Conservation (phyloP, 805 yeast species). For the Candida tibetensis region DNA sequence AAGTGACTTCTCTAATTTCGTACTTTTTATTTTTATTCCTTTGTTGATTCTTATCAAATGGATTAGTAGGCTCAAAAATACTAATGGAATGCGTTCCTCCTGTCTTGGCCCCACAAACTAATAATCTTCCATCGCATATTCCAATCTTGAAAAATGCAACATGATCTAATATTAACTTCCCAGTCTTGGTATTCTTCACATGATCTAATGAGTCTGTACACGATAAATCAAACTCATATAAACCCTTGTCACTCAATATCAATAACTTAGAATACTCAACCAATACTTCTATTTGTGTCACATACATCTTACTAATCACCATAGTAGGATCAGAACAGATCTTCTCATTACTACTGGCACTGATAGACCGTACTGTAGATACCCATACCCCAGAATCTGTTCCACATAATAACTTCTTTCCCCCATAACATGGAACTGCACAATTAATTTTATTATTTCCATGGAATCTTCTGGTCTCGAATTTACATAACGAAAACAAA, state of each 20-base stretch:
- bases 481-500: conserved; percentile 72
- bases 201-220: conserved; percentile 49
- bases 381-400: conserved; percentile 89
- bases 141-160: conserved; percentile 91
- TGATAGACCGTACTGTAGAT: conserved; percentile 61
- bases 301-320: conserved; percentile 70
- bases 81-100: conserved; percentile 78
- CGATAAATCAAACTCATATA: conserved; percentile 70
- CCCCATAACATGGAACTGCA: conserved; percentile 92
- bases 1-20: conserved; percentile 71
- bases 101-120: conserved; percentile 85
- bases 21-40: conserved; percentile 60
- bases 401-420: conserved; percentile 84
- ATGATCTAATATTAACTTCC: conserved; percentile 81
- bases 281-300: conserved; percentile 85
- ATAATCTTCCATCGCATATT: conserved; percentile 81
- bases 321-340: conserved; percentile 70
- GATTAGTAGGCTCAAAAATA: conserved; percentile 87
- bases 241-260: conserved; percentile 75
- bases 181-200: conserved; percentile 54
- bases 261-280: conserved; percentile 86
- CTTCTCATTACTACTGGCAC: conserved; percentile 46
- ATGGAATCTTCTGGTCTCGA: conserved; percentile 74
- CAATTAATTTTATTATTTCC: conserved; percentile 78
- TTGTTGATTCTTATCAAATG: conserved; percentile 48